Evolutionary conservation across 1,284 basidiomycete genomes (phyloP).

Genomic region (Volvariella surrecta): DNA sequence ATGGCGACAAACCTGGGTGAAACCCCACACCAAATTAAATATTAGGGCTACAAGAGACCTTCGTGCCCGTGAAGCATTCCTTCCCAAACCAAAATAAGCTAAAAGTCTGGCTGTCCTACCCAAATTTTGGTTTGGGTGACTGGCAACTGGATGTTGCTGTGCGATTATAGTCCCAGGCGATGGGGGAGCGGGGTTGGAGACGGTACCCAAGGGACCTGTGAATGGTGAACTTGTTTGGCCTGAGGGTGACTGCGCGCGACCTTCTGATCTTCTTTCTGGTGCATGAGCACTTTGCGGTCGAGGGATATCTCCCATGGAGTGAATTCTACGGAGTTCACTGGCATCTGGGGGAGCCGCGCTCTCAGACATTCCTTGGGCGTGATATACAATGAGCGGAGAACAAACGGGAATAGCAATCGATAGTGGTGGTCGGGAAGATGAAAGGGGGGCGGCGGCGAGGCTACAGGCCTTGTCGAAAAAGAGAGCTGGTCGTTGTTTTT

Average conservation of each 20-base stretch:
- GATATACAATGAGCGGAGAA: too few relatives aligned
- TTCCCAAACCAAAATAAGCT: conserved; percentile 49
- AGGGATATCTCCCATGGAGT: conserved; percentile 25
- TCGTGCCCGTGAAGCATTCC: conserved; percentile 43
- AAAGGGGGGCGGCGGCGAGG: too few relatives aligned
- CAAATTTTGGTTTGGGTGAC: background rate
- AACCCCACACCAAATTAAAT: conserved; percentile 45
- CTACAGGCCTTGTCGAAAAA: too few relatives aligned
- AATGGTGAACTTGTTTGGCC: background rate
- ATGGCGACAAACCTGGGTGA: conserved; percentile 41
- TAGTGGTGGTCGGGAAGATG: too few relatives aligned
- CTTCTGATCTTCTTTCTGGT: conserved; percentile 4
- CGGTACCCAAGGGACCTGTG: too few relatives aligned
- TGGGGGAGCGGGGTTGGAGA: background rate
- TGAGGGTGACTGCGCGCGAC: background rate
- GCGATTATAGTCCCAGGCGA: background rate
- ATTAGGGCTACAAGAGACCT: conserved; percentile 50
- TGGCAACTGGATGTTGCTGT: background rate
- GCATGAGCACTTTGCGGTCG: conserved; percentile 17
- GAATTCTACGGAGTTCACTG: conserved; percentile 19
- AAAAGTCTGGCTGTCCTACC: conserved; percentile 20
- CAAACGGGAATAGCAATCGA: too few relatives aligned
- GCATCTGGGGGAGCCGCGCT: conserved; percentile 10
- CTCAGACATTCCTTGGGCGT: too few relatives aligned
- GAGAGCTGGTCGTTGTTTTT: too few relatives aligned